Conservation (phyloP, 2,329 filamentous ascomycete species). For the Ceratocystis papillata region DNA sequence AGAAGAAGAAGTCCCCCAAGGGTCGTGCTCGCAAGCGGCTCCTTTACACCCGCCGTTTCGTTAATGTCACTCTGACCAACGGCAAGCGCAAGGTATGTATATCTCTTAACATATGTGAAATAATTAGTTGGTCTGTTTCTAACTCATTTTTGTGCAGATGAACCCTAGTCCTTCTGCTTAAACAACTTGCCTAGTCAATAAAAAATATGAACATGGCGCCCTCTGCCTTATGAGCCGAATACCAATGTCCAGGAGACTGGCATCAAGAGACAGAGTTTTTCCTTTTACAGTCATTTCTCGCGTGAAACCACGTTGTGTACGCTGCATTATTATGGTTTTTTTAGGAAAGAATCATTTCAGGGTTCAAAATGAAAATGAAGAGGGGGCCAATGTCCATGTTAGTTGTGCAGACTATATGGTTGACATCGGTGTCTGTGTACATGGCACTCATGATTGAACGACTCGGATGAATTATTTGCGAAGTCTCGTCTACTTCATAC, state of each 20-base stretch:
- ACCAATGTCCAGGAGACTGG: slow-evolving; percentile 19
- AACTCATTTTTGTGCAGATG: slow-evolving; percentile 29
- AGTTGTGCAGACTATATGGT: background rate
- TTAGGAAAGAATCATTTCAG: background rate
- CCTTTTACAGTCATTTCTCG: background rate
- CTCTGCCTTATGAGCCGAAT: slow-evolving; percentile 18
- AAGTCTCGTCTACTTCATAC: background rate
- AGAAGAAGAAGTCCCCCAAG: slow-evolving; percentile 96
- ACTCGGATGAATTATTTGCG: background rate
- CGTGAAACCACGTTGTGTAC: background rate
- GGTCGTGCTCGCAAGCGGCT: slow-evolving; percentile 95
- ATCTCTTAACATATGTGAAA: background rate
- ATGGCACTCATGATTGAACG: background rate
- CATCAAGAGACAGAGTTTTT: slow-evolving; percentile 16
- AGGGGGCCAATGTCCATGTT: background rate
- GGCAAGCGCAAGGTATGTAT: slow-evolving; percentile 84
- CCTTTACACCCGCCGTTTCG: slow-evolving; percentile 93
- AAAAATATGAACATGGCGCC: slow-evolving; percentile 19
- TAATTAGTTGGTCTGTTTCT: background rate
- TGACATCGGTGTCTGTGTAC: background rate
- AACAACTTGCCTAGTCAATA: slow-evolving; percentile 26
- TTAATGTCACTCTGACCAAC: slow-evolving; percentile 93
- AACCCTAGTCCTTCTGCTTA: slow-evolving; percentile 36
- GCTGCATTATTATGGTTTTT: background rate
- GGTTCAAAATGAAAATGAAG: background rate